Conservation (phyloP, 179 eudicot genomes). For the Silene noctiflora region DNA sequence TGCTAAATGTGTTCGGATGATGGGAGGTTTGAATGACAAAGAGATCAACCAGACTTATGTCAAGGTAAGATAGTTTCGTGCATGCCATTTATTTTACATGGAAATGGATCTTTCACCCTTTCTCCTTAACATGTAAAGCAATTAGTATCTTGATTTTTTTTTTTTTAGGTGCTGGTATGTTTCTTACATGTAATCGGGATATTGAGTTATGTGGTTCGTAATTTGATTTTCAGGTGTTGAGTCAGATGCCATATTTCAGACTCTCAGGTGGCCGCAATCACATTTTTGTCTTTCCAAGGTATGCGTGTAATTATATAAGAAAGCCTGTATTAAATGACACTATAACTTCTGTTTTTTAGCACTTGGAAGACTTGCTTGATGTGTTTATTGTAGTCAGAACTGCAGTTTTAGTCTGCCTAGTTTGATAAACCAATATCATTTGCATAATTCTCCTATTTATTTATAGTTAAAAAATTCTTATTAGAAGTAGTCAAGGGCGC, state of each 20-base stretch:
- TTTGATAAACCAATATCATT: conserved; percentile 9
- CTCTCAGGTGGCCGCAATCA: conserved; percentile 91
- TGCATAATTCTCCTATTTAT: background rate
- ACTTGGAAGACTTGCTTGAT: conserved; percentile 4
- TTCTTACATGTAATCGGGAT: conserved; percentile 4
- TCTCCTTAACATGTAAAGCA: conserved; percentile 2
- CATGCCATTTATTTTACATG: background rate
- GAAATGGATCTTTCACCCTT: background rate
- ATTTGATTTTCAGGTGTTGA: conserved; percentile 68
- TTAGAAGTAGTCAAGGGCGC: background rate
- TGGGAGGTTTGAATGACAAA: conserved; percentile 89
- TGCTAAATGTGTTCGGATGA: conserved; percentile 86
- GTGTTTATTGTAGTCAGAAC: background rate
- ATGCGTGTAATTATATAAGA: conserved; percentile 18
- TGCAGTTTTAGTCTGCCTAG: background rate
- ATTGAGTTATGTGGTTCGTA: conserved; percentile 22
- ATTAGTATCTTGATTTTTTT: conserved; percentile 6
- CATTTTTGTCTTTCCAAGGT: conserved; percentile 93
- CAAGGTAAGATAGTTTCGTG: conserved; percentile 43
- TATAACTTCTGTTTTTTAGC: background rate
- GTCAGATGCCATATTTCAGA: conserved; percentile 96
- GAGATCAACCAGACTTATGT: conserved; percentile 87
- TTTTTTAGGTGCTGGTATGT: conserved; percentile 8
- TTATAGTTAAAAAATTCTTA: too few relatives aligned
- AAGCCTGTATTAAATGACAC: too few relatives aligned